Evolutionary conservation across 805 yeast species (phyloP).

Genomic region (Lipomyces anomalus): DNA sequence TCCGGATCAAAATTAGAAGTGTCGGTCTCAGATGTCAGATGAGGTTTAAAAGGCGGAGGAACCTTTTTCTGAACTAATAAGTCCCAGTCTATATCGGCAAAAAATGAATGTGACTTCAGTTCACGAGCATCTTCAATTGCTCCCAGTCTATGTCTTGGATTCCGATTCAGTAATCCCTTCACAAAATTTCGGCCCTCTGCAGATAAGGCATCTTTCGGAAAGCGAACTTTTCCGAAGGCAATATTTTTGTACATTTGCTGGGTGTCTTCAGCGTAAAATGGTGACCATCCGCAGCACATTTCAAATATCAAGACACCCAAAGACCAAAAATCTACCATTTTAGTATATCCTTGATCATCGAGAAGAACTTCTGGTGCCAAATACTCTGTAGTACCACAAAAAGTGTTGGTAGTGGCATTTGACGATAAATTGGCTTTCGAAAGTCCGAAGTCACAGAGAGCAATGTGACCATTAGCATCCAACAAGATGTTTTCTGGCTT

Average conservation of each 20-base stretch:
- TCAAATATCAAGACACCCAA: conserved; percentile 93
- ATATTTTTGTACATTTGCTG: conserved; percentile 99
- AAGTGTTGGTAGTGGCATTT: conserved; percentile 86
- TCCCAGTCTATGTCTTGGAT: conserved; percentile 92
- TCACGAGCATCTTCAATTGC: conserved; percentile 89
- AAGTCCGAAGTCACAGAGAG: conserved; percentile 93
- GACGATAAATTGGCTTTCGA: conserved; percentile 86
- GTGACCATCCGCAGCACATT: conserved; percentile 99
- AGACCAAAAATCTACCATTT: conserved; percentile 99
- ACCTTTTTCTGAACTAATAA: conserved; percentile 68
- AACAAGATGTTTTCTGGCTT: conserved; percentile 94
- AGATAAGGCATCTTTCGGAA: conserved; percentile 91
- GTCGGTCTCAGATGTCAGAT: conserved; percentile 81
- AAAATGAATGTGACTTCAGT: conserved; percentile 85
- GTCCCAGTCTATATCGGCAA: conserved; percentile 88
- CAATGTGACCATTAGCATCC: conserved; percentile 96
- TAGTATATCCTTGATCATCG: conserved; percentile 94
- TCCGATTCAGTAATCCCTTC: conserved; percentile 88
- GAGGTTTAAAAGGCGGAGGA: conserved; percentile 97
- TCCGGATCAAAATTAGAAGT: conserved; percentile 98
- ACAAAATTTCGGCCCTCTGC: conserved; percentile 93
- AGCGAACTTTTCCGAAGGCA: conserved; percentile 96
- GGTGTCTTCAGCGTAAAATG: conserved; percentile 94
- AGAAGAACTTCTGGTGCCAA: conserved; percentile 93
- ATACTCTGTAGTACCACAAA: conserved; percentile 98